Evolutionary conservation across 129 eudicot species (phyloP).

Genomic region (Deinandra increscens): DNA sequence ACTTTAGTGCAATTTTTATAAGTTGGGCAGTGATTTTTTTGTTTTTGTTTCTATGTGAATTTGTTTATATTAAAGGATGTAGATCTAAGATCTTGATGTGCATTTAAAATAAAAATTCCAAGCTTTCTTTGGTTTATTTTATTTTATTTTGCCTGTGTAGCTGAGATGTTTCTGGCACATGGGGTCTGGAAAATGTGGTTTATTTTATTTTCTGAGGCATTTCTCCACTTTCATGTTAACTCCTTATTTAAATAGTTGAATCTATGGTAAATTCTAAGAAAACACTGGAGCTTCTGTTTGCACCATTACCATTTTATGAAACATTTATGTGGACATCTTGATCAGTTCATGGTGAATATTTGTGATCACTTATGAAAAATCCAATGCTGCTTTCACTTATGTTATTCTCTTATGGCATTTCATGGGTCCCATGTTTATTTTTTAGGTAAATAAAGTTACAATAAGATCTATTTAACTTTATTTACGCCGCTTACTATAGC

Average conservation of each 20-base stretch:
- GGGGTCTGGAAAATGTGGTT: too few species aligned
- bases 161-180: background rate
- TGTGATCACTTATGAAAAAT: background rate
- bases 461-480: too few species aligned
- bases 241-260: background rate
- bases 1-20: too few species aligned
- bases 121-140: background rate
- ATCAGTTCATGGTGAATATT: background rate
- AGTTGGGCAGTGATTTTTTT: too few species aligned
- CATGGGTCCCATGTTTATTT: too few species aligned
- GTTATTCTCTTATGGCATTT: background rate
- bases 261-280: background rate
- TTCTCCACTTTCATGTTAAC: background rate
- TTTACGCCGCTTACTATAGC: too few species aligned
- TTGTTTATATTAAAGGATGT: background rate
- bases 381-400: background rate
- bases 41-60: background rate
- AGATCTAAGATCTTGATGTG: constrained; percentile 10
- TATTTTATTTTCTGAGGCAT: too few species aligned
- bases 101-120: background rate
- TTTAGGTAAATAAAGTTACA: too few species aligned
- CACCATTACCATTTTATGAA: too few species aligned
- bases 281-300: background rate
- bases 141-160: background rate
- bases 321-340: too few species aligned